These are phyloP conservation scores for Camelina hispida DNA, from an alignment of 345 rosid genomes.

Conservation along the genomic window DNA sequence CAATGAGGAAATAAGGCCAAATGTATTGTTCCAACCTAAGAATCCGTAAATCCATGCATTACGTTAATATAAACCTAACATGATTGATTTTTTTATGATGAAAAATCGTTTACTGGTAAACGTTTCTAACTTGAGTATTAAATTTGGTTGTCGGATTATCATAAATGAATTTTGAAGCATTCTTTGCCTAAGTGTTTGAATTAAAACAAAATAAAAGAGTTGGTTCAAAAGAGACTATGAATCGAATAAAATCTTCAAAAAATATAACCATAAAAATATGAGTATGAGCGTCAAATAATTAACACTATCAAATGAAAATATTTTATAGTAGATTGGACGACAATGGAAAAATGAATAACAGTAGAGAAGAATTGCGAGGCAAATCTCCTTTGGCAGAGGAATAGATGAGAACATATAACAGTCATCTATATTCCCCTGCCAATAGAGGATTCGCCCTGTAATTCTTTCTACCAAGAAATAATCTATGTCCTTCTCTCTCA, in stretches of 20 bases:
- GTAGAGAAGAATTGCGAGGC: constrained; percentile 38
- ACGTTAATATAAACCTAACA: not conserved
- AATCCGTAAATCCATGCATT: not conserved
- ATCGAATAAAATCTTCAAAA: not conserved
- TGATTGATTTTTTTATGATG: constrained; percentile 1
- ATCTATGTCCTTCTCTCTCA: not conserved
- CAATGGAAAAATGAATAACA: not conserved
- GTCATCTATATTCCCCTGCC: constrained; percentile 29
- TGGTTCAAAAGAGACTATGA: not conserved
- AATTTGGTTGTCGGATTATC: not conserved
- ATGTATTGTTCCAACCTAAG: not conserved
- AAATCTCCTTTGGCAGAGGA: constrained; percentile 47
- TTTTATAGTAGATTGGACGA: not conserved
- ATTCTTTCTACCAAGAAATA: constrained; percentile 28
- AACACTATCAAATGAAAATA: constrained; percentile 3
- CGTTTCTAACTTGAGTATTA: not conserved
- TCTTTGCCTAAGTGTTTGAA: not conserved
- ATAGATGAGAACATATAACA: constrained; percentile 1
- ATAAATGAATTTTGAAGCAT: not conserved
- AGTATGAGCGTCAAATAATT: not conserved
- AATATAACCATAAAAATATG: not conserved
- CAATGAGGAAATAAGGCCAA: not conserved
- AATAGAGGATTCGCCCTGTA: constrained; percentile 41
- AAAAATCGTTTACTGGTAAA: not conserved
- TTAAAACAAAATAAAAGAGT: constrained; percentile 2